Base-by-base conservation (phyloP, 139 green algal genomes). In the Mychonastes homosphaera region DNA sequence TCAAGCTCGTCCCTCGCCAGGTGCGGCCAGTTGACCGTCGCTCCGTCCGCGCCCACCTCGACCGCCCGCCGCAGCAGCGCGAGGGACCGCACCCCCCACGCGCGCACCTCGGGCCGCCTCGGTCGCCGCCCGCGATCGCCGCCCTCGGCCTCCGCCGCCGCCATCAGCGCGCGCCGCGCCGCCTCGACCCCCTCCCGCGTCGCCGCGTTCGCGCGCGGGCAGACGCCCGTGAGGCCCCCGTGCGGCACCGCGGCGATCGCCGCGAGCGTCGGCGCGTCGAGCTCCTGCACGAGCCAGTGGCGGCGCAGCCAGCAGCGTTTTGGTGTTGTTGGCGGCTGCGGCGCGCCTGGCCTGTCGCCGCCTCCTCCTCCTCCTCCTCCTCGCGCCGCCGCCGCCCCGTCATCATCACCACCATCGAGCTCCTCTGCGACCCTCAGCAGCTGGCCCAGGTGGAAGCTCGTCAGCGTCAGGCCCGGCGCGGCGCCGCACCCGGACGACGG, bases 11-110 rank as follows among this genome's bases (percentile, higher is more conserved):
- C n/a, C n/a, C n/a, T n/a, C n/a, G n/a, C n/a, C n/a, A n/a, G n/a
- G n/a, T n/a, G n/a, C n/a, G 73, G 73, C 73, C 73, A 77, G 41
- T 80, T 69, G 23, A 77, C 73, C 3, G 73, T 80, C 7, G 69
- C 64, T 2, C 73, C 73, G 16, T 80, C 49, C 6, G 49, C 65
- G 27, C 73, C 73, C 33, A 64, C 72, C 0, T 16, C 4, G 4
- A 67, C 68, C 13, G 61, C 59, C 10, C 67, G 60, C 1, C 46
- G 56, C 38, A 80, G 59, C 47, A 77, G 47, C 67, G 46, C 34
- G 29, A 51, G 21, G 19, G 28, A 63, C 41, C 65, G 72, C 8
- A 82, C 43, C 19, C 75, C 75, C 75, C 75, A 82, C 0, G 62
- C 75, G 0, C 75, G 57, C 15, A 82, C 63, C 0, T 41, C 53